Evolutionary conservation across 345 rosid species (phyloP), one percentile per base, ranked within the genome.

Genomic region (Lepidium africanum): DNA sequence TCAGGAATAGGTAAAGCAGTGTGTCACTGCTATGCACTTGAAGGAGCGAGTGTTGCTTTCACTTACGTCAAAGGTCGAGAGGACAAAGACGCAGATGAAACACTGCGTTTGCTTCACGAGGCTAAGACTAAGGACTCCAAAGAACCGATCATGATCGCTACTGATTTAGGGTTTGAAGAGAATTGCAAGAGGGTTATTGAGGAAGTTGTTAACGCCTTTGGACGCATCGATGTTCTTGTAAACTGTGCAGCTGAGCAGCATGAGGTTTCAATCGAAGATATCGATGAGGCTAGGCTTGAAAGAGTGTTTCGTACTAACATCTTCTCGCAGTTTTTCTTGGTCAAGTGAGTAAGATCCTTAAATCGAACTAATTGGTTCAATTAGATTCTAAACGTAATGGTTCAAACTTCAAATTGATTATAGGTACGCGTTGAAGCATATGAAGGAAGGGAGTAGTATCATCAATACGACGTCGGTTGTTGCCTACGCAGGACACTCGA

Each of bases 1-100:
- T 87, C 88, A 0, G 96, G 93, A n/a, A 88, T 91, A 4, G 90
- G 97, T 14, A 49, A 84, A 69, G 93, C 94, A 0, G 97, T 88
- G 59, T 67, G 81, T 57, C 69, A 78, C 64, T 69, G 58, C 48
- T 89, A 77, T 10, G 89, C 73, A 0, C 52, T 56, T 12, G 94
- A 89, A 37, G 94, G 97, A 1, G 94, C 92, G 8, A 82, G 81
- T 0, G 90, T 89, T 16, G 97, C 87, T 5, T 85, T 91, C 81
- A 89, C 97, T 0, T 84, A 84, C 41, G 85, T 87, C 11, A 88
- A 83, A 66, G 63, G 66, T 14, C 79, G 70, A 17, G 94, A 89
- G 59, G 96, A 89, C 57, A 91, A 75, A 71, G 97, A 89, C 16
- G 90, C 96, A 0, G 60, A 65, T 1, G 91, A 87, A n/a, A 83